Evolutionary conservation across 768 basidiomycete species (phyloP), one percentile per base, ranked within the genome.

Genomic region (Lactarius indigo): DNA sequence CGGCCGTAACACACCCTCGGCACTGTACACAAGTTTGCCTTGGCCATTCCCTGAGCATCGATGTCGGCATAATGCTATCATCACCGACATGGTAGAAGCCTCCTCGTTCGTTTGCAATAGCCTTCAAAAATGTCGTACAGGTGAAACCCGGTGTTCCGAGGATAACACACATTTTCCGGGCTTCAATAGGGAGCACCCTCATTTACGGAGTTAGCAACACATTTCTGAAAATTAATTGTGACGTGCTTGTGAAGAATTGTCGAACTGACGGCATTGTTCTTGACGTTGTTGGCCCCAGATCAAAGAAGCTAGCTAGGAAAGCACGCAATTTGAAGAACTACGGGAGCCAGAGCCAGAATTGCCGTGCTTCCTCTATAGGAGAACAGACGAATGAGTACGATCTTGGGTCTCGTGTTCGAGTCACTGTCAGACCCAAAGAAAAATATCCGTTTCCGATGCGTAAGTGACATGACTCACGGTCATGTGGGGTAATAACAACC

Each of bases 141-240:
- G n/a, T n/a, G 13, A 12, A 13, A 12, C 35, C 35, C 10, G 12
- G 12, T 37, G 35, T 13, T 4, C 35, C 35, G 35, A 37, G 12
- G 35, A 35, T 35, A 35, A 35, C 2, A 35, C 35, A 35, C 31
- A 31, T 31, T 31, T 31, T 31, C 31, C 31, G 31, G 69, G 69
- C 30, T 68, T 54, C 57, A 69, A 55, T 52, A 70, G 30, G 12
- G 94, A 93, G 59, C 89, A 88, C 20, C 92, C 93, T 13, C 91
- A 80, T 26, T 91, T 5, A 1, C 4, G 37, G 94, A 83, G 72
- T 91, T 88, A 92, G 57, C 52, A n/a, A 58, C 47, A 18, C 15
- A 15, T 28, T 26, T 33, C 13, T 31, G 31, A 31, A 31, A 31
- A 31, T 31, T 37, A 13, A 37, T 28, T 1, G 18, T 33, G 37